phyloP scores from a whole-genome alignment of 441 rosid genomes.

The Gossypium gossypioides region DNA sequence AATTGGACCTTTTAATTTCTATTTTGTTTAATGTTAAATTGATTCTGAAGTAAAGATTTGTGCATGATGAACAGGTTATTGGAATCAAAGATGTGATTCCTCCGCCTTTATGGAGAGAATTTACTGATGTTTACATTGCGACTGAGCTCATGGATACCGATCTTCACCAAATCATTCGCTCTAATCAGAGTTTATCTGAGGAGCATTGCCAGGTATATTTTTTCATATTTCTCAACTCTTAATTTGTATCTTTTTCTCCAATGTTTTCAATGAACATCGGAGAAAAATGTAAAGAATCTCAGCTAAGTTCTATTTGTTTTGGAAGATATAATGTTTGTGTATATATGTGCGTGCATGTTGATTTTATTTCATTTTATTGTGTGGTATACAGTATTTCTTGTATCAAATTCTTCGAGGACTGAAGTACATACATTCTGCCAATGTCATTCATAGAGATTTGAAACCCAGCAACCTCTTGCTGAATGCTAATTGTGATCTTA shows the following conservation, averaged over 20 bases:
- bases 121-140: conserved; percentile 76
- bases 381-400: conserved; percentile 64
- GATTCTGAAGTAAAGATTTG: not conserved
- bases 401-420: conserved; percentile 90
- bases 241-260: not conserved
- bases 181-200: conserved; percentile 80
- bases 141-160: conserved; percentile 91
- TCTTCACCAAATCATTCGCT: conserved; percentile 86
- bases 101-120: conserved; percentile 75
- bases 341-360: not conserved
- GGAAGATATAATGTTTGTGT: not conserved
- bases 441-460: conserved; percentile 83
- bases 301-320: not conserved
- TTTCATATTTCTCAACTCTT: not conserved
- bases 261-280: not conserved
- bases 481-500: conserved; percentile 84
- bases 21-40: not conserved
- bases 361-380: not conserved
- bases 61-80: conserved; percentile 42
- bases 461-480: conserved; percentile 85
- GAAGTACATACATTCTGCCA: conserved; percentile 90
- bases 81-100: conserved; percentile 84
- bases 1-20: not conserved
- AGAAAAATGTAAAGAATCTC: not conserved
- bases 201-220: conserved; percentile 87